These are phyloP conservation scores for Barnettozyma botsteinii DNA, from an alignment of 805 yeast genomes.

Conservation along the genomic window DNA sequence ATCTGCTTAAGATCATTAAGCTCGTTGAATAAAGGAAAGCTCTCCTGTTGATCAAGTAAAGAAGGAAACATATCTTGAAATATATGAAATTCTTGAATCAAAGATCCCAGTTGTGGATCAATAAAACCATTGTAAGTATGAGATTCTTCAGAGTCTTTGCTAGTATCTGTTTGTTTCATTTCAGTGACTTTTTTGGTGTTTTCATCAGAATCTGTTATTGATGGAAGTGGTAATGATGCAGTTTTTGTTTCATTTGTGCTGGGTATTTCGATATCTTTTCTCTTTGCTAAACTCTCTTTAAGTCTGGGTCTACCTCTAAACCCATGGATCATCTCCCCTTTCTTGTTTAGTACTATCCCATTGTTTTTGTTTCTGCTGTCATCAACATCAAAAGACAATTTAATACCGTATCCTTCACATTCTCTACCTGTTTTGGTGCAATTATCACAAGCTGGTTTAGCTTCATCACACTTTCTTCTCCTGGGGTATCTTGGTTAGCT, in stretches of 20 bases:
- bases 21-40: conserved; percentile 15
- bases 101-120: conserved; percentile 3
- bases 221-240: neutral
- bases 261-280: conserved; percentile 8
- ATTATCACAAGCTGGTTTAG: conserved; percentile 44
- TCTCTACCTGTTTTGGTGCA: conserved; percentile 37
- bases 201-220: neutral
- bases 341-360: conserved; percentile 19
- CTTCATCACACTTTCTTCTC: conserved; percentile 52
- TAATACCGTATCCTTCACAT: conserved; percentile 47
- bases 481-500: conserved; percentile 22
- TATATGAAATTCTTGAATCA: conserved; percentile 22
- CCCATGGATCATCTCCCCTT: conserved; percentile 35
- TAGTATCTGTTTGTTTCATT: neutral
- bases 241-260: neutral
- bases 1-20: neutral
- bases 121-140: neutral
- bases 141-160: neutral
- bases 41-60: conserved; percentile 13
- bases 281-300: conserved; percentile 29
- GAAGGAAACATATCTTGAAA: conserved; percentile 25
- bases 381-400: conserved; percentile 46
- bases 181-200: neutral
- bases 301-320: conserved; percentile 40
- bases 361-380: conserved; percentile 32